These are phyloP conservation scores for Syzygium oleosum DNA, from an alignment of 345 rosid species.

Conservation along the genomic window DNA sequence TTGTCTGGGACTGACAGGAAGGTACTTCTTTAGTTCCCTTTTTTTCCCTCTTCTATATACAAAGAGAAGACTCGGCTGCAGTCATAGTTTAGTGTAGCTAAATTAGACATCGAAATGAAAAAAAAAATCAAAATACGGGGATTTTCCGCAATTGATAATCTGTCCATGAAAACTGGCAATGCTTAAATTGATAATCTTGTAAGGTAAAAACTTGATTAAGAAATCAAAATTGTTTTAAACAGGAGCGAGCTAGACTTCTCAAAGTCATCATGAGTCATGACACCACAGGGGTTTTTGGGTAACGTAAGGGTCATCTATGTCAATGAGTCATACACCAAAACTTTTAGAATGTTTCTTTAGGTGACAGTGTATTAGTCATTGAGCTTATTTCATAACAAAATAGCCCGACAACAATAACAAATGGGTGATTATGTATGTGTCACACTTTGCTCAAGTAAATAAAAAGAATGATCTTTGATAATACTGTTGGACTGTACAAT, in stretches of 20 bases:
- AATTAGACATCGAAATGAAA: background rate
- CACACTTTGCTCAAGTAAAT: background rate
- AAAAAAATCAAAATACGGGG: background rate
- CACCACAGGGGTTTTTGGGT: background rate
- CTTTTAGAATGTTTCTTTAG: background rate
- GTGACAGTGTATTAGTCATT: background rate
- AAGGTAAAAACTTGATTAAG: background rate
- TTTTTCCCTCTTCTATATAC: background rate
- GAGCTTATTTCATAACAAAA: background rate
- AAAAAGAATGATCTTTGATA: background rate
- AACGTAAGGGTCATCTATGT: background rate
- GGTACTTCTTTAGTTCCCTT: conserved; percentile 25
- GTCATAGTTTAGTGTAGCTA: background rate
- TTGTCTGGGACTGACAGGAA: conserved; percentile 44
- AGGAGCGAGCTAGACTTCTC: background rate
- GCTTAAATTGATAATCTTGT: background rate
- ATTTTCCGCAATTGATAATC: background rate
- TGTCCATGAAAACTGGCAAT: background rate
- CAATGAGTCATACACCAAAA: background rate
- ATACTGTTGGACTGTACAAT: background rate
- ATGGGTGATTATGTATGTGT: background rate
- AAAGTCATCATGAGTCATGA: background rate
- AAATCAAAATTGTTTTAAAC: background rate
- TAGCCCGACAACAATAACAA: background rate
- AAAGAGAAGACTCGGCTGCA: background rate